Evolutionary conservation across 441 rosid species (phyloP).

Genomic region (Jatropha podagrica): DNA sequence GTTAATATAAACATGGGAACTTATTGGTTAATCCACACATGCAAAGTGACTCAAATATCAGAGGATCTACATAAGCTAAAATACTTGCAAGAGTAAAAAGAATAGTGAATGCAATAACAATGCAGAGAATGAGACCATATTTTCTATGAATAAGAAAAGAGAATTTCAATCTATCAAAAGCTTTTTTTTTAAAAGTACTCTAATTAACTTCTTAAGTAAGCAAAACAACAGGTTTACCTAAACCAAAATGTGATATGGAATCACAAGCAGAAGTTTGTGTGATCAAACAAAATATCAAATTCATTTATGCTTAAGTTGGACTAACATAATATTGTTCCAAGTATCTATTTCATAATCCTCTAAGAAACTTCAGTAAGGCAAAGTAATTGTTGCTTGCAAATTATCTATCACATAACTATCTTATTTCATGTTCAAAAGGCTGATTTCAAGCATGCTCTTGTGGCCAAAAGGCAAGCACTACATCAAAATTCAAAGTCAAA

Average conservation of each 20-base stretch:
- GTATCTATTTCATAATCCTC: neutral
- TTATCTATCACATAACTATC: too few species aligned
- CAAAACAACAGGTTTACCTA: neutral
- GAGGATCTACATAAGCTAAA: neutral
- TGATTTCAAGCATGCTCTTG: too few species aligned
- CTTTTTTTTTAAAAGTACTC: neutral
- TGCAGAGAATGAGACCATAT: neutral
- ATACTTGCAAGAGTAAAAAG: neutral
- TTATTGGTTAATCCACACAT: neutral
- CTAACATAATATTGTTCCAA: neutral
- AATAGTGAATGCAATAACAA: neutral
- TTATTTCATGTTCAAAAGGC: too few species aligned
- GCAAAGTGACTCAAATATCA: neutral
- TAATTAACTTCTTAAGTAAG: neutral
- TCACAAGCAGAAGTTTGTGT: neutral
- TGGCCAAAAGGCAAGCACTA: too few species aligned
- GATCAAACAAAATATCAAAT: too few species aligned
- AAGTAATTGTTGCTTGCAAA: too few species aligned
- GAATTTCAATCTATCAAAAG: neutral
- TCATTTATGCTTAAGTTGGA: too few species aligned
- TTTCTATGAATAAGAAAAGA: neutral
- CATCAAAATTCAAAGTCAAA: too few species aligned
- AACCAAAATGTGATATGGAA: neutral
- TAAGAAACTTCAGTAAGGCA: too few species aligned
- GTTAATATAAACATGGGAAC: too few species aligned